Evolutionary conservation across 495 filamentous ascomycete species (phyloP), one percentile per base, ranked within the genome.

Genomic region (Talaromyces thailandensis): DNA sequence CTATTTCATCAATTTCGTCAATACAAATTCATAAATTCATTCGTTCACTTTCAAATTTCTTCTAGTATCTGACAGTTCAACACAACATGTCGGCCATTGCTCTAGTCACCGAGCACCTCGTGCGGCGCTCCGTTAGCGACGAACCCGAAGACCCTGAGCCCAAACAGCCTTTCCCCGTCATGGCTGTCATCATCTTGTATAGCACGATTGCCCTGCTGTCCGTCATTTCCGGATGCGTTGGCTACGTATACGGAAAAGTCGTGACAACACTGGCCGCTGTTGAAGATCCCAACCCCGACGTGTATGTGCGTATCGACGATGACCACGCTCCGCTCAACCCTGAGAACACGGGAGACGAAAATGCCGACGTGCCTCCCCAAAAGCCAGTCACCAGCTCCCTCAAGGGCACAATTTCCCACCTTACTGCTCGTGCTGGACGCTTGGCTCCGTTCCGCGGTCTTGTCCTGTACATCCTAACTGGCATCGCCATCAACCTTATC

Each of bases 351-450:
- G 52, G 11, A 32, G 58, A 66, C 6, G 62, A 40, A 29, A 25
- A 2, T 9, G 66, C 70, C 6, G 69, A 71, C 26, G 77, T 75
- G 26, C 63, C 69, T 2, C 63, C 62, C 37, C 64, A 70, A 52
- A 70, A 74, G 64, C 87, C 85, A 62, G 79, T 88, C 69, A 89
- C 87, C 40, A 77, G 76, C 65, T 81, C 74, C 58, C 77, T 88
- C 64, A 76, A 80, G 51, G 76, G 75, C 14, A 81, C 86, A 4
- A 68, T 87, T 55, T 75, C 72, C 57, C 85, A 88, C 64, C 77
- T 90, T n/a, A 74, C 76, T 52, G 64, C 75, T 51, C 70, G 78
- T 25, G 86, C 74, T 29, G 87, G 87, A 18, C 73, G 73, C 56
- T 72, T 73, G 65, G 77, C 85, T 8, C 79, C 77, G 60, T 88